Evolutionary conservation across 75 land plant genomes (phyloP).

Genomic region (Cupressus sempervirens): DNA sequence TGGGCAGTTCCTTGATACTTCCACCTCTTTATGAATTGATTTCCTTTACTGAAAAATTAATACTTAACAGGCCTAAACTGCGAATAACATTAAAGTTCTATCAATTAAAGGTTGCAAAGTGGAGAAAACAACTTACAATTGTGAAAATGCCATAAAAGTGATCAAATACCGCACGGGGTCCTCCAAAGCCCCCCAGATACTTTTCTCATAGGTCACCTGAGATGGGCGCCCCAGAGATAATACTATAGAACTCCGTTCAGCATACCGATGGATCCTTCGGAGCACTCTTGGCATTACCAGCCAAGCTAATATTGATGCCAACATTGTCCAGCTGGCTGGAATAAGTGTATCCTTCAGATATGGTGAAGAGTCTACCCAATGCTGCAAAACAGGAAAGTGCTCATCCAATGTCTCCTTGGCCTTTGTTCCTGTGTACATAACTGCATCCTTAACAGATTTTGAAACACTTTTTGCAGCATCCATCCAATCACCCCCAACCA

Average conservation of each 20-base stretch:
- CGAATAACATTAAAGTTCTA: background rate
- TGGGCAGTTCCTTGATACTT: background rate
- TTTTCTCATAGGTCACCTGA: constrained; percentile 62
- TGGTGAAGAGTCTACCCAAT: constrained; percentile 43
- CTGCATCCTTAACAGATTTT: constrained; percentile 31
- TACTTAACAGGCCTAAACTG: background rate
- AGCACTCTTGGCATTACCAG: constrained; percentile 75
- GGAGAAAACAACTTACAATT: constrained; percentile 56
- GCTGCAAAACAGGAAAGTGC: constrained; percentile 33
- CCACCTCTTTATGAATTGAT: background rate
- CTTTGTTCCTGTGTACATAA: constrained; percentile 20
- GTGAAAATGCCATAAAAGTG: constrained; percentile 72
- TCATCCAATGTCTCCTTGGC: constrained; percentile 34
- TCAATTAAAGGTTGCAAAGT: background rate
- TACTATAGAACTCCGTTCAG: constrained; percentile 44
- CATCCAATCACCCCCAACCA: constrained; percentile 34
- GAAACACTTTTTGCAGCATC: constrained; percentile 28
- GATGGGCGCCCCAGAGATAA: constrained; percentile 27
- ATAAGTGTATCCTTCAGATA: constrained; percentile 40
- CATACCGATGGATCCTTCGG: constrained; percentile 63
- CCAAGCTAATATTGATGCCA: constrained; percentile 71
- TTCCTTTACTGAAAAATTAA: background rate
- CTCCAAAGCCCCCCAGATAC: constrained; percentile 88
- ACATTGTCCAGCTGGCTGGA: constrained; percentile 40
- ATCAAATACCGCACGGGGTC: constrained; percentile 70